phyloP scores from a whole-genome alignment of 805 yeast species.

The Yamadazyma laniorum region DNA sequence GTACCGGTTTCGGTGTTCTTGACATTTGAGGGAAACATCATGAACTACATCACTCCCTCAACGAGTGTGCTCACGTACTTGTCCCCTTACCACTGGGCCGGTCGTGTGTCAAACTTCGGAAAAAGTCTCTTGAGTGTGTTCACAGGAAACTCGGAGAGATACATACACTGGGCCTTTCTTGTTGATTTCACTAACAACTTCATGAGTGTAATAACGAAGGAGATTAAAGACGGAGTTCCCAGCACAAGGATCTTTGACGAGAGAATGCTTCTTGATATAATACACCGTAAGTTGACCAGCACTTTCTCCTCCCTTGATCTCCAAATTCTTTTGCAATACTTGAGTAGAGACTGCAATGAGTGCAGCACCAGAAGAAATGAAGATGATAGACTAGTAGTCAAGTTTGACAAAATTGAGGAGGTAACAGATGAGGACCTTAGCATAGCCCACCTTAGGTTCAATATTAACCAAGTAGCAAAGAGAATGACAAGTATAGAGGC shows the following conservation, averaged over 20 bases:
- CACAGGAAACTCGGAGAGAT: slow-evolving; percentile 5
- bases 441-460: slow-evolving; percentile 26
- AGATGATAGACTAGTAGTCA: slow-evolving; percentile 18
- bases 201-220: slow-evolving; percentile 3
- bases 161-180: slow-evolving; percentile 10
- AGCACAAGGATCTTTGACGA: slow-evolving; percentile 11
- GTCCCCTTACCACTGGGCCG: slow-evolving; percentile 10
- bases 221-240: slow-evolving; percentile 7
- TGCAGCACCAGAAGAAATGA: slow-evolving; percentile 13
- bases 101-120: background rate
- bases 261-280: slow-evolving; percentile 4
- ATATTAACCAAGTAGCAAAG: slow-evolving; percentile 17
- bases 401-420: slow-evolving; percentile 16
- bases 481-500: slow-evolving; percentile 16
- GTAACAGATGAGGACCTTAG: slow-evolving; percentile 31
- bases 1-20: slow-evolving; percentile 18
- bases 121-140: slow-evolving; percentile 1
- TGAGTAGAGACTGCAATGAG: slow-evolving; percentile 24
- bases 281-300: slow-evolving; percentile 1
- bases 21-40: slow-evolving; percentile 6
- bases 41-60: slow-evolving; percentile 9
- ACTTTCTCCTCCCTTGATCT: slow-evolving; percentile 21
- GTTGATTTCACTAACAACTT: slow-evolving; percentile 4
- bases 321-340: slow-evolving; percentile 24
- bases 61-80: slow-evolving; percentile 7